Base-by-base conservation (phyloP, 129 eudicot genomes). In the Oenanthe sinensis region DNA sequence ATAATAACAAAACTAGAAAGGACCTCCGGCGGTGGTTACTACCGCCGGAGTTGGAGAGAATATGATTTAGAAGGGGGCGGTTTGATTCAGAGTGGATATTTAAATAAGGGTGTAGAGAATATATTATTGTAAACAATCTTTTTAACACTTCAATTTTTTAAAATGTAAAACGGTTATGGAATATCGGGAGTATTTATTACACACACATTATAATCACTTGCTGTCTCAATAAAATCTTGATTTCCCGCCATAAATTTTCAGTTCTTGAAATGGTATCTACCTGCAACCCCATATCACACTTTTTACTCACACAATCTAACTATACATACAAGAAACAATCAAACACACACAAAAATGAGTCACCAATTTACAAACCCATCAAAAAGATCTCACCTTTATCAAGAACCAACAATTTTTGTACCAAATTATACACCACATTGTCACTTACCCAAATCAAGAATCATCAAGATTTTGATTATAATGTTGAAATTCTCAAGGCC, bases 401-500 rank as follows among this genome's bases (percentile, higher is more conserved):
- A 60, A 77, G 69, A n/a, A 46, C 36, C 26, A 58, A 30, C 10
- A 50, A 42, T 33, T 43, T 65, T n/a, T 70, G 30, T 76, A 67
- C 85, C 71, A 75, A 26, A 44, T 47, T 49, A 47, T 22, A 46
- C 30, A 37, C 69, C 14, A 54, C 77, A 14, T 72, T 70, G 44
- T 44, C 81, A 30, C 42, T 70, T 46, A 69, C 40, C 33, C 26
- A 43, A 44, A 46, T 82, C 73, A 19, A 40, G 30, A 81, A 55
- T 62, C 52, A 75, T 63, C 86, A 79, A 81, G 54, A 74, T 50
- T 8, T 77, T 30, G 68, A 81, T 48, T 39, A 54, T 36, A 82
- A 85, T 83, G 76, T 63, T 40, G 77, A 83, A n/a, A 87, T 91
- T 49, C 26, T n/a, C 62, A 75, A 76, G 28, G 80, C 82, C 19